Evolutionary conservation across 2,329 filamentous ascomycete species (phyloP).

Genomic region (Sporothrix brunneoviolacea): DNA sequence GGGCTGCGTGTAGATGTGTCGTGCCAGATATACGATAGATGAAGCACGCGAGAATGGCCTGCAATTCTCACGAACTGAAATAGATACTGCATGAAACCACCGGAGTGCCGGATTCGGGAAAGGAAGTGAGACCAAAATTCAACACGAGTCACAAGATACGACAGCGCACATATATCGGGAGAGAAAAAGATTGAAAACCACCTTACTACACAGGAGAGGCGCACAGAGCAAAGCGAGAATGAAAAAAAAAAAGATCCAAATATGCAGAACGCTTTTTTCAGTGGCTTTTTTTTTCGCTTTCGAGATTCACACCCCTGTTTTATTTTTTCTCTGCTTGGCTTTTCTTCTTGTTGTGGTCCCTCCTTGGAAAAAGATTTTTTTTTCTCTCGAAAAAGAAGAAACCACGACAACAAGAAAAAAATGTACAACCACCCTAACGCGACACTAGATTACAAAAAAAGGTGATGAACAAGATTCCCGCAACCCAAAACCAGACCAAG

Average conservation of each 20-base stretch:
- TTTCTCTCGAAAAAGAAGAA: conserved; percentile 8
- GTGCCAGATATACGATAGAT: no score
- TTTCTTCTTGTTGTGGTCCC: not conserved
- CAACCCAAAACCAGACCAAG: conserved; percentile 4
- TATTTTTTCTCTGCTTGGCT: not conserved
- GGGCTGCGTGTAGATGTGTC: no score
- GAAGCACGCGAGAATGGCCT: no score
- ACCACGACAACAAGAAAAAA: conserved; percentile 5
- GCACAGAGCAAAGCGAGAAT: no score
- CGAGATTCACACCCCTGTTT: conserved; percentile 1
- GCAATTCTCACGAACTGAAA: no score
- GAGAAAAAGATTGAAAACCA: no score
- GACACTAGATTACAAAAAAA: conserved; percentile 9
- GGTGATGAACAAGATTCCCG: conserved; percentile 8
- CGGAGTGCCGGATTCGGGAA: no score
- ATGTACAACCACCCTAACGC: conserved; percentile 3
- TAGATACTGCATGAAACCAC: no score
- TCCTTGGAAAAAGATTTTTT: conserved; percentile 1
- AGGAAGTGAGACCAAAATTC: no score
- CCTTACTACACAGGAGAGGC: no score
- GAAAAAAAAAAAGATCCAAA: not conserved
- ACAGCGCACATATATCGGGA: no score
- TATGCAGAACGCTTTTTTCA: not conserved
- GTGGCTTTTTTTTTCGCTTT: conserved; percentile 1
- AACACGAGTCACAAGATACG: no score